These are phyloP conservation scores for Kandelia obovata DNA, from an alignment of 345 rosid species.

Conservation along the genomic window DNA sequence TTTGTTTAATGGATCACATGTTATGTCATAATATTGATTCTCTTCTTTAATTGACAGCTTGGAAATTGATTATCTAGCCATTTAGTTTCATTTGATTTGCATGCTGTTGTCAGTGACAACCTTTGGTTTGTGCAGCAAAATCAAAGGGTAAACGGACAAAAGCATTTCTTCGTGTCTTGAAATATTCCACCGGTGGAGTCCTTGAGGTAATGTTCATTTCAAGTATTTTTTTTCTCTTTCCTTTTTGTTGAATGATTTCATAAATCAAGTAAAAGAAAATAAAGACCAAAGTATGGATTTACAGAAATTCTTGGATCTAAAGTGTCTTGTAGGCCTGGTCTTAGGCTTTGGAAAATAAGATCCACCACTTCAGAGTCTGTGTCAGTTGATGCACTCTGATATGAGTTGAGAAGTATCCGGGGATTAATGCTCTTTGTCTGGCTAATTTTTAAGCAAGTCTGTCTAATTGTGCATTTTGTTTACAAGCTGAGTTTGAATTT, in stretches of 20 bases:
- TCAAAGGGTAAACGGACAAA: slow-evolving; percentile 60
- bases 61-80: not conserved
- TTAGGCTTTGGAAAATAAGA: too few relatives aligned
- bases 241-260: too few relatives aligned
- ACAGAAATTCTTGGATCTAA: too few relatives aligned
- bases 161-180: slow-evolving; percentile 92
- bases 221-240: too few relatives aligned
- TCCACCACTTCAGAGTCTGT: too few relatives aligned
- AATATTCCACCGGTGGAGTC: slow-evolving; percentile 91
- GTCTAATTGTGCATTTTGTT: not conserved
- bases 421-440: too few relatives aligned
- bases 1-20: too few relatives aligned
- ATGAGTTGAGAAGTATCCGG: too few relatives aligned
- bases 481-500: not conserved
- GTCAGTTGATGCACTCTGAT: too few relatives aligned
- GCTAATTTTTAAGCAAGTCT: not conserved
- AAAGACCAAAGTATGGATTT: too few relatives aligned
- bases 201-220: slow-evolving; percentile 61
- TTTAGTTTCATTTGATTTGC: not conserved
- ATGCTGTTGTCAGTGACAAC: slow-evolving; percentile 1
- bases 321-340: too few relatives aligned
- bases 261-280: not conserved
- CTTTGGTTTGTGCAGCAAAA: slow-evolving; percentile 53
- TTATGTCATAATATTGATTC: not conserved
- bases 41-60: not conserved